Percentiles rank a stretch among this genome's conserved stretches.
These are phyloP conservation scores for Fusarium sp. DNA, from an alignment of 2,329 filamentous ascomycete genomes.

Conservation along the genomic window DNA sequence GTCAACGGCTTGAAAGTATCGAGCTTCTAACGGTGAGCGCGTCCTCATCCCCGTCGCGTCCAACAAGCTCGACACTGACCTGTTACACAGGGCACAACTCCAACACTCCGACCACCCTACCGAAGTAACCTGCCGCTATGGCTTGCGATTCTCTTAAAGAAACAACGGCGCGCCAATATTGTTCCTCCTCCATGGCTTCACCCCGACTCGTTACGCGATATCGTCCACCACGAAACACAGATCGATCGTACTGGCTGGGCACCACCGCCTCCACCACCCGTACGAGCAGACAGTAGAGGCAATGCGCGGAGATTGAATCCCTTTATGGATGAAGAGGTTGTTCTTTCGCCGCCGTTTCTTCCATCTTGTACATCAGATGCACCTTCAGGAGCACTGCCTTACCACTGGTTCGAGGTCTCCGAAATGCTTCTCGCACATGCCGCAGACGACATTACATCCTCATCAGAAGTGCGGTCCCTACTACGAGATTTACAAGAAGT, in stretches of 20 bases:
- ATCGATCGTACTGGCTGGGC: conserved; percentile 78
- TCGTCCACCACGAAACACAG: conserved; percentile 85
- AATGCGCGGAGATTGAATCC: conserved; percentile 53
- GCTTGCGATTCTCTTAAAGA: conserved; percentile 94
- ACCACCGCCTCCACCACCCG: conserved; percentile 76
- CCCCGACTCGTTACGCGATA: conserved; percentile 76
- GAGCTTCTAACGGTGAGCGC: conserved; percentile 83
- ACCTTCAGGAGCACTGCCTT: conserved; percentile 79
- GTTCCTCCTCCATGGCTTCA: conserved; percentile 90
- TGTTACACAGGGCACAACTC: conserved; percentile 76
- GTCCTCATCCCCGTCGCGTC: conserved; percentile 36
- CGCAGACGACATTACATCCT: conserved; percentile 80
- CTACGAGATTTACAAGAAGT: conserved; percentile 88
- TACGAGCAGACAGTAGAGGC: conserved; percentile 60
- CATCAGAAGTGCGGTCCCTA: conserved; percentile 79
- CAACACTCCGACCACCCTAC: conserved; percentile 81
- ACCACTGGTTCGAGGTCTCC: conserved; percentile 94
- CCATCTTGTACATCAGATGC: conserved; percentile 77
- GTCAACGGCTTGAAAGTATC: conserved; percentile 88
- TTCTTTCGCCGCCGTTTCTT: conserved; percentile 80
- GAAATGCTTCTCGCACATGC: conserved; percentile 89
- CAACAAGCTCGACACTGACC: conserved; percentile 30
- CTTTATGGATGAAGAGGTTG: conserved; percentile 44
- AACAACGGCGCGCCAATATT: conserved; percentile 93
- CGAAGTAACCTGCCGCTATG: conserved; percentile 86